A percentile compares a stretch with the other conserved stretches of the same genome.
Evolutionary conservation across 305 asterid genomes (phyloP).

Genomic region (Fraxinus nigra): DNA sequence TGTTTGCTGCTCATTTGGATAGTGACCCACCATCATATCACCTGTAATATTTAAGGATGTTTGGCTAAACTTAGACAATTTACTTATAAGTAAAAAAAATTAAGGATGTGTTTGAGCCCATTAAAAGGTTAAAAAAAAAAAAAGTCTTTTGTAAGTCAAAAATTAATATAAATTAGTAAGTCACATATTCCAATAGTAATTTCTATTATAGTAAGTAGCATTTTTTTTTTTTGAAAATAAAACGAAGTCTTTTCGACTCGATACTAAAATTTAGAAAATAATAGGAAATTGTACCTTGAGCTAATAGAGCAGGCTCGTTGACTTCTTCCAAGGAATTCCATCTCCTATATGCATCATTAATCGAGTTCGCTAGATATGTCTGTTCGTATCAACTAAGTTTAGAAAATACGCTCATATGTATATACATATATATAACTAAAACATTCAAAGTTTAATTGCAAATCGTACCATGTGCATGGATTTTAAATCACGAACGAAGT

Average conservation of each 20-base stretch:
- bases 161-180: too few species aligned
- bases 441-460: neutral
- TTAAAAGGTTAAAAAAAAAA: too few species aligned
- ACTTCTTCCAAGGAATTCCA: slow-evolving; percentile 58
- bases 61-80: neutral
- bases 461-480: slow-evolving; percentile 29
- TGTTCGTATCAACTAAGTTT: neutral
- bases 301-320: slow-evolving; percentile 33
- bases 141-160: neutral
- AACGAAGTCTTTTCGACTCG: neutral
- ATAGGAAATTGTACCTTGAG: slow-evolving; percentile 27
- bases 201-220: too few species aligned
- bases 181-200: too few species aligned
- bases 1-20: neutral
- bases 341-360: slow-evolving; percentile 45
- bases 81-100: neutral
- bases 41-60: neutral
- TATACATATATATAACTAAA: neutral
- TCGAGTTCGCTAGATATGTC: slow-evolving; percentile 40
- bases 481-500: slow-evolving; percentile 24
- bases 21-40: neutral
- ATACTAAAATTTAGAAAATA: neutral
- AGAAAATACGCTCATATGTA: neutral
- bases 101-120: too few species aligned
- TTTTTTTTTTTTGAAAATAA: too few species aligned